Conservation (phyloP, 371 early-diverging fungal species). For the Mucor sp. region DNA sequence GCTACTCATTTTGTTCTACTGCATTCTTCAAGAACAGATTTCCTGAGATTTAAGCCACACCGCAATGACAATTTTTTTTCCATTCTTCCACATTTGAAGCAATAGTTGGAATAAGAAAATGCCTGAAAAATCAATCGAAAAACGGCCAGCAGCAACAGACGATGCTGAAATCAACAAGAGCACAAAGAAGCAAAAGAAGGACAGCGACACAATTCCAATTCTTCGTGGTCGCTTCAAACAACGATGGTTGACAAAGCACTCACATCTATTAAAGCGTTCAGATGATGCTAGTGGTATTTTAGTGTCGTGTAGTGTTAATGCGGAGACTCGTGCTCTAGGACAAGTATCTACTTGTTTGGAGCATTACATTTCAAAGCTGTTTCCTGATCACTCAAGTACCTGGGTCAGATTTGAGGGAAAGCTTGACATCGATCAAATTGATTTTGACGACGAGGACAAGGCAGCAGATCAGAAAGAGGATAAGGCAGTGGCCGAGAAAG, state of each 20-base stretch:
- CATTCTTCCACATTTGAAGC: background rate
- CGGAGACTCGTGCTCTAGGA: conserved; percentile 59
- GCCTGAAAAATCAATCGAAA: background rate
- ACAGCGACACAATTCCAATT: conserved; percentile 51
- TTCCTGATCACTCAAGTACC: conserved; percentile 42
- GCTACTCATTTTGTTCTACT: too few species aligned
- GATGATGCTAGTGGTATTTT: conserved; percentile 43
- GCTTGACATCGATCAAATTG: conserved; percentile 42
- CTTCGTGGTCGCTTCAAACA: conserved; percentile 54
- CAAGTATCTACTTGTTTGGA: conserved; percentile 52
- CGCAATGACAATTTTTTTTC: background rate
- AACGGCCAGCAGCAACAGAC: background rate
- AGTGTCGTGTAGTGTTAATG: conserved; percentile 47
- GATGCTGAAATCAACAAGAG: background rate
- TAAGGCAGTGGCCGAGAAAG: conserved; percentile 18
- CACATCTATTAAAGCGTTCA: conserved; percentile 46
- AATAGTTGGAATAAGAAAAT: background rate
- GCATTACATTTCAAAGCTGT: conserved; percentile 35
- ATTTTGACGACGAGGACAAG: conserved; percentile 20
- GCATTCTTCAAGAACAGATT: too few species aligned
- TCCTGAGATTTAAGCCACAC: background rate
- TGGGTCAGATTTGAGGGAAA: conserved; percentile 49
- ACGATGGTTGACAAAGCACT: conserved; percentile 57
- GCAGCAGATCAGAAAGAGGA: conserved; percentile 26
- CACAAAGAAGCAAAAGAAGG: conserved; percentile 22